Percentiles rank a stretch among this genome's conserved stretches.
Conservation (phyloP, 352 stramenopile species). For the Globisporangium viniferum region DNA sequence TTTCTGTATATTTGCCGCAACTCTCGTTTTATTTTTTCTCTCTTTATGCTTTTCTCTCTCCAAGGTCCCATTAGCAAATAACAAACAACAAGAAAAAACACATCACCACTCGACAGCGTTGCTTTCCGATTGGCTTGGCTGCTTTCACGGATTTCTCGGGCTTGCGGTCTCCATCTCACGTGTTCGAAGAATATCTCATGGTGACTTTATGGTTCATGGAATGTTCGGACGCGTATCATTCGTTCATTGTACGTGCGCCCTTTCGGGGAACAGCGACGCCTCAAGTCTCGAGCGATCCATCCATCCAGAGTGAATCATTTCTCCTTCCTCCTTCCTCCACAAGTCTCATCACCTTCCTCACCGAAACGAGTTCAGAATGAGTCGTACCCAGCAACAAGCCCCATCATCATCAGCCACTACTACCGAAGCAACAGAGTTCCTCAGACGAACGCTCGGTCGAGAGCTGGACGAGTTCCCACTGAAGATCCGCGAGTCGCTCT, state of each 20-base stretch:
- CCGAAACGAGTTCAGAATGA: background rate
- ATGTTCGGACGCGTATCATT: background rate
- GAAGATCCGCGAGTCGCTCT: slow-evolving; percentile 21
- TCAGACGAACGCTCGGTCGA: slow-evolving; percentile 14
- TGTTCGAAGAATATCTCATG: too few species aligned
- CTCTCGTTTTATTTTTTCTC: background rate
- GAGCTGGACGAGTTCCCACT: slow-evolving; percentile 21
- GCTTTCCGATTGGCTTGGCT: background rate
- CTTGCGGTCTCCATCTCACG: too few species aligned
- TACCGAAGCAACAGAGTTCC: background rate
- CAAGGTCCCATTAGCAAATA: background rate
- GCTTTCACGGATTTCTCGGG: background rate
- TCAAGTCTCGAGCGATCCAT: background rate
- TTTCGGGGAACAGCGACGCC: background rate
- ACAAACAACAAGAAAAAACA: background rate
- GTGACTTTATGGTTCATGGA: background rate
- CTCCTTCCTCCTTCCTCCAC: background rate
- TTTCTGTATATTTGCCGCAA: slow-evolving; percentile 3
- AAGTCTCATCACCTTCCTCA: background rate
- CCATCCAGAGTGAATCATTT: background rate
- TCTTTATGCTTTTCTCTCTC: slow-evolving; percentile 1
- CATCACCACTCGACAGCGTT: background rate
- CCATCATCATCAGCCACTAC: background rate
- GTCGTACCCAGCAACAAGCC: background rate
- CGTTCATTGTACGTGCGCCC: background rate